phyloP scores from a whole-genome alignment of 2,329 filamentous ascomycete genomes.

The Clonostachys rhizophaga region DNA sequence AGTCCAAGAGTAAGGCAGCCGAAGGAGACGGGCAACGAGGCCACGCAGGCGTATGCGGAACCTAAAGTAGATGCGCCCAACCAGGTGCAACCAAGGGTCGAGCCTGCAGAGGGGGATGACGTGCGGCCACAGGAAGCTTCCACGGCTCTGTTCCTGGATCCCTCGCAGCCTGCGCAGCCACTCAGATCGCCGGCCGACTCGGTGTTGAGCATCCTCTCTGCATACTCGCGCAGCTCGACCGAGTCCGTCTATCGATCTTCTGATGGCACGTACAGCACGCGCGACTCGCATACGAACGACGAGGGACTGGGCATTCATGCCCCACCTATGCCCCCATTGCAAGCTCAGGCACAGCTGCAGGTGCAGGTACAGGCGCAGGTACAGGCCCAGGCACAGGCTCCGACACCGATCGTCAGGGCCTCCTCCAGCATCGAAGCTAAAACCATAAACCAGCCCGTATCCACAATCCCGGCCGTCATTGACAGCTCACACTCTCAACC shows the following conservation, averaged over 20 bases:
- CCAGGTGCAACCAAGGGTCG: no score
- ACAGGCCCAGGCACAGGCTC: background rate
- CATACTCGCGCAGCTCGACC: constrained; percentile 44
- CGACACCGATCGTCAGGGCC: no score
- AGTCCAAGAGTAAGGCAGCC: no score
- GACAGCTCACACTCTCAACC: no score
- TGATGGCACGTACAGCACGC: constrained; percentile 21
- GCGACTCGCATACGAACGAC: constrained; percentile 11
- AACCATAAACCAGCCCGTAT: no score
- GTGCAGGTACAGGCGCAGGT: background rate
- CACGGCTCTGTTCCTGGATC: background rate
- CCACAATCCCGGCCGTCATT: no score
- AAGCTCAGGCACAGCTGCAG: constrained; percentile 4
- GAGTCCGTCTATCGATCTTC: constrained; percentile 36
- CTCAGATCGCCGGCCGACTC: constrained; percentile 38
- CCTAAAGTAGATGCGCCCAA: no score
- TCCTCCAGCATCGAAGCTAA: no score
- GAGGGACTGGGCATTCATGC: constrained; percentile 4
- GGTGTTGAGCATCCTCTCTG: constrained; percentile 49
- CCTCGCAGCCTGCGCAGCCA: constrained; percentile 8
- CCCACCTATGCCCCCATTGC: constrained; percentile 7
- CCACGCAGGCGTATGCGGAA: no score
- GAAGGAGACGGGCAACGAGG: no score
- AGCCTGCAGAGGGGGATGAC: no score
- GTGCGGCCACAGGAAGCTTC: no score